Percentiles rank a stretch among this genome's conserved stretches.
Conservation (phyloP, 345 rosid genomes). For the Cardamine resedifolia region DNA sequence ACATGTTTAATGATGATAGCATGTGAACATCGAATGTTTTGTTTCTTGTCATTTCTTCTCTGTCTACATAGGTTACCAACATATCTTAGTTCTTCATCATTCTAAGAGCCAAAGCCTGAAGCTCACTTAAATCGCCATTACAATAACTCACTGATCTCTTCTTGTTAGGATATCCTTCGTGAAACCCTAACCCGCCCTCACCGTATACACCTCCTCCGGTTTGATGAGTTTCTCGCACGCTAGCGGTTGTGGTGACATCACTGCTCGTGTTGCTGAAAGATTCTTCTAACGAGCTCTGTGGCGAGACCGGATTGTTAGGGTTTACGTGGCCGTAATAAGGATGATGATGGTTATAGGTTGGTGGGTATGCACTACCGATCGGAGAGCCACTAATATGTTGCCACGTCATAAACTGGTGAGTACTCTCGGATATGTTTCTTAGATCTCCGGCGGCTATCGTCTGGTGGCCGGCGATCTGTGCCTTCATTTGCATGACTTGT, state of each 20-base stretch:
- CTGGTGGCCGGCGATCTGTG: slow-evolving; percentile 59
- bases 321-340: slow-evolving; percentile 40
- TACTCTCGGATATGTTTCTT: slow-evolving; percentile 23
- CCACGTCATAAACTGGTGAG: slow-evolving; percentile 22
- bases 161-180: slow-evolving; percentile 38
- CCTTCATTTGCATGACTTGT: slow-evolving; percentile 83
- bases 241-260: slow-evolving; percentile 31
- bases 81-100: slow-evolving; percentile 70
- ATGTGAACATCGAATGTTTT: slow-evolving; percentile 25
- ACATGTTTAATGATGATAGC: slow-evolving; percentile 30
- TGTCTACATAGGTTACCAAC: slow-evolving; percentile 18
- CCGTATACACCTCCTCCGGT: slow-evolving; percentile 19
- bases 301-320: slow-evolving; percentile 53
- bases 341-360: slow-evolving; percentile 24
- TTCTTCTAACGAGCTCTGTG: slow-evolving; percentile 78
- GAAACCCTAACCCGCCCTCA: slow-evolving; percentile 36
- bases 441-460: slow-evolving; percentile 32
- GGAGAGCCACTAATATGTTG: slow-evolving; percentile 39
- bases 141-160: slow-evolving; percentile 38
- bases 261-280: slow-evolving; percentile 45
- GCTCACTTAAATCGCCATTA: slow-evolving; percentile 66
- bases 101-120: slow-evolving; percentile 79
- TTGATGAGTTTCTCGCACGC: slow-evolving; percentile 26
- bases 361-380: slow-evolving; percentile 31
- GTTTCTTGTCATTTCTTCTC: neutral